Conservation (phyloP, 192 early-diverging fungal genomes). For the Coemansia sp. region DNA sequence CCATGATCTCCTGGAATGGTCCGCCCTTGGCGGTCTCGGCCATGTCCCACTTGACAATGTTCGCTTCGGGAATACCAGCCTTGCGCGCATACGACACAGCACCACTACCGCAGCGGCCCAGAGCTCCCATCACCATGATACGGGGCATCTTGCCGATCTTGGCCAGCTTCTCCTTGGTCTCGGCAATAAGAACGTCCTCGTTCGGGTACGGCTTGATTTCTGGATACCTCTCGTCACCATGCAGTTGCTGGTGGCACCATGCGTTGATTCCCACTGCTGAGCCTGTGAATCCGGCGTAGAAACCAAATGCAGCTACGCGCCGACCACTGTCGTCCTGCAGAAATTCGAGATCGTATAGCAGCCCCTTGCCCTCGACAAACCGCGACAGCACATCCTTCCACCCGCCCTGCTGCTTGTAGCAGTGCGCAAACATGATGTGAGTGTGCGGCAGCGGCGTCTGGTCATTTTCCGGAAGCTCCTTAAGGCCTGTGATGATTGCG, state of each 20-base stretch:
- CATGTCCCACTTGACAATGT: conserved; percentile 95
- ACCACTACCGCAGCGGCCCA: conserved; percentile 92
- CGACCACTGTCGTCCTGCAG: conserved; percentile 78
- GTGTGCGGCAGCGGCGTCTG: conserved; percentile 82
- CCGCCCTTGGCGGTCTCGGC: conserved; percentile 89
- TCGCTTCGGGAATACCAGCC: conserved; percentile 78
- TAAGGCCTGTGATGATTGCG: conserved; percentile 94
- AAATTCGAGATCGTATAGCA: conserved; percentile 93
- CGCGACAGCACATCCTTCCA: conserved; percentile 87
- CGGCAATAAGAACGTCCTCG: conserved; percentile 71
- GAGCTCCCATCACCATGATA: conserved; percentile 98
- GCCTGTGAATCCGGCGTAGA: conserved; percentile 95
- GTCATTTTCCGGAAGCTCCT: conserved; percentile 96
- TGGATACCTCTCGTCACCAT: conserved; percentile 62
- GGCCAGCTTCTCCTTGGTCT: conserved; percentile 62
- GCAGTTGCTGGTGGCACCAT: conserved; percentile 80
- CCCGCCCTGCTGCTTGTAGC: conserved; percentile 93
- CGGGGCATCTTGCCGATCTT: conserved; percentile 67
- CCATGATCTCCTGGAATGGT: conserved; percentile 88
- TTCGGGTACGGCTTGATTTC: conserved; percentile 80
- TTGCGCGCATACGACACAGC: conserved; percentile 80
- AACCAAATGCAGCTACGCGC: conserved; percentile 96
- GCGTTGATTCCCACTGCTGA: conserved; percentile 87
- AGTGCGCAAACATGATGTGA: conserved; percentile 99
- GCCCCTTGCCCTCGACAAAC: conserved; percentile 83